Conservation (phyloP, 352 stramenopile genomes). For the Phytophthora hibernalis region DNA sequence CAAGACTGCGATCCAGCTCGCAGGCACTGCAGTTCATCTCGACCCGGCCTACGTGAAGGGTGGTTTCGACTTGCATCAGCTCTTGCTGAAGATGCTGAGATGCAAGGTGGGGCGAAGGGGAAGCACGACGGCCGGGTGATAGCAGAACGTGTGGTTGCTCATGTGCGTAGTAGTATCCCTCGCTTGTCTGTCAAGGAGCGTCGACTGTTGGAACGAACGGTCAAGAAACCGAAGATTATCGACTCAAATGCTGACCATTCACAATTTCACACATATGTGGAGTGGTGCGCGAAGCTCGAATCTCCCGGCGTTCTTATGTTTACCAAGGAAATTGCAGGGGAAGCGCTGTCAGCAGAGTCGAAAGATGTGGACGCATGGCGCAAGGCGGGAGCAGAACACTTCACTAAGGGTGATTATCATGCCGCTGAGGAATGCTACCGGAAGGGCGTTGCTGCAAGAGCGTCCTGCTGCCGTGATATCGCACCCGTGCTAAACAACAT, state of each 20-base stretch:
- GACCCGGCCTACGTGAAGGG: slow-evolving; percentile 27
- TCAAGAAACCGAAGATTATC: background rate
- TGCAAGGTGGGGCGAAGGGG: background rate
- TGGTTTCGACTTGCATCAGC: slow-evolving; percentile 30
- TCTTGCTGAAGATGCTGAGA: slow-evolving; percentile 10
- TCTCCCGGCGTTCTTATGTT: background rate
- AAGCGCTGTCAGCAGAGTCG: background rate
- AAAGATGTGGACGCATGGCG: slow-evolving; percentile 20
- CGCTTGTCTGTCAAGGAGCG: slow-evolving; percentile 6
- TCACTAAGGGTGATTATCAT: slow-evolving; percentile 12
- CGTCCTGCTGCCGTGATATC: slow-evolving; percentile 5
- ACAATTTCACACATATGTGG: slow-evolving; percentile 13
- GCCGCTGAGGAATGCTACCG: slow-evolving; percentile 25
- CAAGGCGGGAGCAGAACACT: slow-evolving; percentile 18
- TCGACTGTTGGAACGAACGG: slow-evolving; percentile 9
- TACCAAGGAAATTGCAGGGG: background rate
- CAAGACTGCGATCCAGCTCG: slow-evolving; percentile 4
- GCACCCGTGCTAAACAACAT: slow-evolving; percentile 37
- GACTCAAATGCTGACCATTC: background rate
- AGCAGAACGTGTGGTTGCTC: slow-evolving; percentile 5
- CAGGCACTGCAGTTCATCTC: slow-evolving; percentile 25
- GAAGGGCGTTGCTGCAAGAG: slow-evolving; percentile 10
- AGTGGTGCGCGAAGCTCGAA: slow-evolving; percentile 25
- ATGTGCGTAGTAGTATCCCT: slow-evolving; percentile 4
- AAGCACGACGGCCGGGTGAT: background rate